phyloP scores from a whole-genome alignment of 345 rosid species.

The Syzygium oleosum region DNA sequence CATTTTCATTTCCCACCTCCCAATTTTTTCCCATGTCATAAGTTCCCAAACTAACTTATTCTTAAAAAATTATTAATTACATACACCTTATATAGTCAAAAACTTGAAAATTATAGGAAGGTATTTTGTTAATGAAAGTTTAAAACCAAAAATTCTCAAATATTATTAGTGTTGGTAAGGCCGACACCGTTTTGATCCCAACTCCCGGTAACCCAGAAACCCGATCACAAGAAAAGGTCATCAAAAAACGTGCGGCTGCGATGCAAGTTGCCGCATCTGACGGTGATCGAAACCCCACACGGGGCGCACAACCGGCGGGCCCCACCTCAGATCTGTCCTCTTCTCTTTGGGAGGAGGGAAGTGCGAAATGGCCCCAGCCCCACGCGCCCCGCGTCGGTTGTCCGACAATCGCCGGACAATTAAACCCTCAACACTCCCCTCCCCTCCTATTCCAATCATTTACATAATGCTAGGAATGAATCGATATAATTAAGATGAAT shows the following conservation, averaged over 20 bases:
- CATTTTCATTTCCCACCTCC: neutral
- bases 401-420: neutral
- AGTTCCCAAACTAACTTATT: neutral
- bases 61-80: neutral
- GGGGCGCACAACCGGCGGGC: constrained; percentile 15
- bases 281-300: constrained; percentile 29
- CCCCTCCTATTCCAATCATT: neutral
- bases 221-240: neutral
- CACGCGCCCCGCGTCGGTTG: neutral
- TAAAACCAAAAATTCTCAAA: neutral
- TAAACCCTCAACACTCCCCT: neutral
- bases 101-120: neutral
- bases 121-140: neutral
- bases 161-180: neutral
- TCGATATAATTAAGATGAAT: neutral
- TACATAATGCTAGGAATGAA: neutral
- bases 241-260: constrained; percentile 28
- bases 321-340: constrained; percentile 36
- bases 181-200: neutral
- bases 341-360: neutral
- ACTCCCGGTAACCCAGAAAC: neutral
- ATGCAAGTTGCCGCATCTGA: constrained; percentile 41
- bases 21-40: neutral
- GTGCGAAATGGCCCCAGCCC: neutral
- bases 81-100: neutral